These are phyloP conservation scores for Hanseniaspora uvarum DNA, from an alignment of 1,139 yeast species.

Conservation along the genomic window DNA sequence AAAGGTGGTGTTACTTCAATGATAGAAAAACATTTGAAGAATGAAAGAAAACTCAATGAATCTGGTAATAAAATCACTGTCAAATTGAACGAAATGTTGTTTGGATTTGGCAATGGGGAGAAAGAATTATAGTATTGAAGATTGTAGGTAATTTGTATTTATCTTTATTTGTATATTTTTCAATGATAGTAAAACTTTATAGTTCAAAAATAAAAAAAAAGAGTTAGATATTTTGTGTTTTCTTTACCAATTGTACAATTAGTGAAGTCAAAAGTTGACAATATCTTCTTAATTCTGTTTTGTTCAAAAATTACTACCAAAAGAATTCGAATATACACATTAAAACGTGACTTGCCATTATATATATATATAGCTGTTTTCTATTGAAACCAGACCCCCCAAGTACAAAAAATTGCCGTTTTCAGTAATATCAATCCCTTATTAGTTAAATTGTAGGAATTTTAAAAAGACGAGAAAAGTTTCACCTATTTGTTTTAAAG, in stretches of 20 bases:
- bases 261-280: too few relatives aligned
- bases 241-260: too few relatives aligned
- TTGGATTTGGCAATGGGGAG: constrained; percentile 14
- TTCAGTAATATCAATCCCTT: background rate
- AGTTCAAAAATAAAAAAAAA: background rate
- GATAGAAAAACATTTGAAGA: constrained; percentile 4
- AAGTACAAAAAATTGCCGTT: background rate
- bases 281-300: too few relatives aligned
- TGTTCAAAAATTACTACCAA: too few relatives aligned
- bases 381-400: too few relatives aligned
- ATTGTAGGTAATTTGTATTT: background rate
- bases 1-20: constrained; percentile 23
- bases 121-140: background rate
- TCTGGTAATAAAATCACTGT: background rate
- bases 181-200: background rate
- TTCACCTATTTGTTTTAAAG: too few relatives aligned
- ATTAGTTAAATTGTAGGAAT: too few relatives aligned
- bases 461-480: background rate
- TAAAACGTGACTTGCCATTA: too few relatives aligned
- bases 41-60: background rate
- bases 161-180: background rate
- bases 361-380: too few relatives aligned
- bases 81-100: constrained; percentile 8
- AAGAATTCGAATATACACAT: too few relatives aligned
- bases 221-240: too few relatives aligned